These are phyloP conservation scores for Yarrowia galli DNA, from an alignment of 1,139 yeast genomes.

Conservation along the genomic window DNA sequence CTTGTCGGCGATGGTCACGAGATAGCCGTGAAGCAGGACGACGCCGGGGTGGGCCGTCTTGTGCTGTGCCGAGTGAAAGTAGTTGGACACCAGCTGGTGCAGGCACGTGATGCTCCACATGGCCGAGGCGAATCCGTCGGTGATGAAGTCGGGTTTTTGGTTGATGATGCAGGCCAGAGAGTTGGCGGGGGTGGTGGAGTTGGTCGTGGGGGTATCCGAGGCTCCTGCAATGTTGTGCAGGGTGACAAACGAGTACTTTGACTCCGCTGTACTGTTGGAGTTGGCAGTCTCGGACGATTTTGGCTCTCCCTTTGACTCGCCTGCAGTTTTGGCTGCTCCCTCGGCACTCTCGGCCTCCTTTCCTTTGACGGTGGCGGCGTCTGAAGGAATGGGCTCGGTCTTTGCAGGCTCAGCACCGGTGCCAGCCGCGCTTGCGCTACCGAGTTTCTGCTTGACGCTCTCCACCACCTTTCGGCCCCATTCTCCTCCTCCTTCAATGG, in stretches of 20 bases:
- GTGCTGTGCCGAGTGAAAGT: constrained; percentile 13
- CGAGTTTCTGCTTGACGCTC: background rate
- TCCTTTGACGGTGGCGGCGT: background rate
- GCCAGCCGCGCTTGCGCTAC: background rate
- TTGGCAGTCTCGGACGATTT: background rate
- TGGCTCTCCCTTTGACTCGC: background rate
- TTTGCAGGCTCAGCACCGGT: background rate
- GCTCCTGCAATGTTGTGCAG: constrained; percentile 30
- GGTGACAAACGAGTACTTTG: constrained; percentile 15
- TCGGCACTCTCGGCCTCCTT: background rate
- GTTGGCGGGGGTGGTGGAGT: background rate
- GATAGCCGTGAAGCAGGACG: constrained; percentile 46
- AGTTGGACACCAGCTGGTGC: constrained; percentile 45
- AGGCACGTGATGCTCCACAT: constrained; percentile 48
- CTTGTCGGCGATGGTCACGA: constrained; percentile 46
- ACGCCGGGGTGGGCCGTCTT: constrained; percentile 38
- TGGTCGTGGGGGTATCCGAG: background rate
- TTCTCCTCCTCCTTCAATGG: constrained; percentile 46
- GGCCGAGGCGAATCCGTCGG: constrained; percentile 44
- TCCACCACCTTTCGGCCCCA: constrained; percentile 5
- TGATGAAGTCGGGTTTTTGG: constrained; percentile 43
- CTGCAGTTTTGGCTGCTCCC: background rate
- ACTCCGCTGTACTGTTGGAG: background rate
- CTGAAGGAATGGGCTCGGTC: background rate
- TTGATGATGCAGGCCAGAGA: constrained; percentile 25